These are phyloP conservation scores for Wallemia mellicola DNA, from an alignment of 1,284 basidiomycete species.

Conservation along the genomic window DNA sequence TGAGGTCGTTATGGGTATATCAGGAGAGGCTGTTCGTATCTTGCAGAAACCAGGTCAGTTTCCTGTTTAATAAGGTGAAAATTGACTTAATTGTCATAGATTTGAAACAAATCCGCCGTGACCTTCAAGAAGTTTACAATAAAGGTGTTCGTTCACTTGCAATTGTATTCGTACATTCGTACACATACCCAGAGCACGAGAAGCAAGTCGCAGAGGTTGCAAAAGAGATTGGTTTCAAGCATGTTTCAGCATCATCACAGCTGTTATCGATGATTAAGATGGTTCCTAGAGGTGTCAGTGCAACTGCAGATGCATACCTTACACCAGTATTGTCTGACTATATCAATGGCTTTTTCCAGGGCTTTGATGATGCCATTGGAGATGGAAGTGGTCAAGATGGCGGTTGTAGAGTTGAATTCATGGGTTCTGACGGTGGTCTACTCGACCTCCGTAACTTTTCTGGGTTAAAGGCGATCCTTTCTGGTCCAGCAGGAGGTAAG, in stretches of 20 bases:
- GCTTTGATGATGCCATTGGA: slow-evolving; percentile 44
- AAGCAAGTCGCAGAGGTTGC: slow-evolving; percentile 39
- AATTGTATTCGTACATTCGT: slow-evolving; percentile 60
- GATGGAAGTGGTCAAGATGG: slow-evolving; percentile 18
- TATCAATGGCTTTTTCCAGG: slow-evolving; percentile 68
- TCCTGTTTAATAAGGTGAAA: no score
- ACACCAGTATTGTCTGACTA: slow-evolving; percentile 65
- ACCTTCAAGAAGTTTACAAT: slow-evolving; percentile 37
- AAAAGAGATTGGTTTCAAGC: slow-evolving; percentile 44
- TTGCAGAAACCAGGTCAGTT: slow-evolving; percentile 29
- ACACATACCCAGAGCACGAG: slow-evolving; percentile 26
- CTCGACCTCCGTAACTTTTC: slow-evolving; percentile 57
- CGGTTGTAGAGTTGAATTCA: slow-evolving; percentile 26
- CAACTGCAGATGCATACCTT: slow-evolving; percentile 85
- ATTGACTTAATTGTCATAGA: no score
- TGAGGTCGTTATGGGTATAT: slow-evolving; percentile 46
- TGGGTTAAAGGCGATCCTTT: slow-evolving; percentile 60
- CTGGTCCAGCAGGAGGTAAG: slow-evolving; percentile 63
- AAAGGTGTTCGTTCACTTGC: slow-evolving; percentile 56
- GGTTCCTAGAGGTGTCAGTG: slow-evolving; percentile 68
- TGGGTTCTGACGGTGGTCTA: slow-evolving; percentile 66
- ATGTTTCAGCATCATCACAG: slow-evolving; percentile 62
- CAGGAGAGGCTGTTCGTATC: slow-evolving; percentile 71
- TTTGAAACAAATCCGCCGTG: no score
- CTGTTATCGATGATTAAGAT: slow-evolving; percentile 86